A percentile compares a stretch with the other conserved stretches of the same genome.
phyloP scores from a whole-genome alignment of 1,139 yeast genomes.

The Geotrichum histeridarum region DNA sequence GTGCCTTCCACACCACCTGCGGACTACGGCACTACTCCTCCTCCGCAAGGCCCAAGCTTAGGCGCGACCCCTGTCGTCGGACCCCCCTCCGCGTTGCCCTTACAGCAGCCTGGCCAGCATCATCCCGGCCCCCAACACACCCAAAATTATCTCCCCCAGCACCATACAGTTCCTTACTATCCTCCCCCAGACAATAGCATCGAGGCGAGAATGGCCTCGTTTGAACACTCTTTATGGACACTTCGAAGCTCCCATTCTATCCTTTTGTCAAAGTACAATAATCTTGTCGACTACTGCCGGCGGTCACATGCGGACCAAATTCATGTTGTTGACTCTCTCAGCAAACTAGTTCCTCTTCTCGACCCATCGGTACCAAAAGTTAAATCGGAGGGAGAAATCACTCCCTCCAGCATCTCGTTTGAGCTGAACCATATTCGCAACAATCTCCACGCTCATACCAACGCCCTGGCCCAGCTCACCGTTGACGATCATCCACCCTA shows the following conservation, averaged over 20 bases:
- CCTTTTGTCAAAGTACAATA: slow-evolving; percentile 14
- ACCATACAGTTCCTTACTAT: slow-evolving; percentile 14
- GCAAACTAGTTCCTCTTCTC: slow-evolving; percentile 1
- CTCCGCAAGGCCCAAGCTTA: slow-evolving; percentile 5
- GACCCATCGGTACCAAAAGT: background rate
- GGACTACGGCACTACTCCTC: slow-evolving; percentile 17
- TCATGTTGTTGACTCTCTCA: slow-evolving; percentile 12
- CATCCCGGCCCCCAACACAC: slow-evolving; percentile 16
- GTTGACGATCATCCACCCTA: slow-evolving; percentile 2
- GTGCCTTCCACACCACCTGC: slow-evolving; percentile 31
- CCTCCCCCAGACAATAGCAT: slow-evolving; percentile 18
- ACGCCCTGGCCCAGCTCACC: background rate
- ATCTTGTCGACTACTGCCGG: slow-evolving; percentile 16
- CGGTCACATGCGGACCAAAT: slow-evolving; percentile 14
- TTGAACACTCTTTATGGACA: slow-evolving; percentile 24
- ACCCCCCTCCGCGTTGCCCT: background rate
- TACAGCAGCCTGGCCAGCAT: slow-evolving; percentile 7
- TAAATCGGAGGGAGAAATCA: background rate
- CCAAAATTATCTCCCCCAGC: slow-evolving; percentile 13
- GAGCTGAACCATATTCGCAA: slow-evolving; percentile 18
- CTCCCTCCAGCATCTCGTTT: background rate
- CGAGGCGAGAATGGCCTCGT: slow-evolving; percentile 23
- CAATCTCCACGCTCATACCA: slow-evolving; percentile 19
- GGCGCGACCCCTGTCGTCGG: background rate
- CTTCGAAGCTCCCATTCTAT: slow-evolving; percentile 14